These are phyloP conservation scores for Cyberlindnera japonica DNA, from an alignment of 805 yeast genomes.

Conservation along the genomic window DNA sequence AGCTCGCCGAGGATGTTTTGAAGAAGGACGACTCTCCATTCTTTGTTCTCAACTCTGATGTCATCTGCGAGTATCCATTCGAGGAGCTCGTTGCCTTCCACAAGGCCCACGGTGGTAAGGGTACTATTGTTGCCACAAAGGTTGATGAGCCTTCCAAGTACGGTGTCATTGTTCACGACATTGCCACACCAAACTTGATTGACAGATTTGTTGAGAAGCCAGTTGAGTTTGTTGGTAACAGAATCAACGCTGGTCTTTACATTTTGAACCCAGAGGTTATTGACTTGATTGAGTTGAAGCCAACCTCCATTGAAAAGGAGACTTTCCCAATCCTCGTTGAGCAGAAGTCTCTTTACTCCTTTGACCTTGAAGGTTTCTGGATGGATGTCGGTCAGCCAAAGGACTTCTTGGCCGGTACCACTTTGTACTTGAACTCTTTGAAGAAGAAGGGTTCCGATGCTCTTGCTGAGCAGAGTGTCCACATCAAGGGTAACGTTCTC, in stretches of 20 bases:
- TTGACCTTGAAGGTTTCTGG: slow-evolving; percentile 99
- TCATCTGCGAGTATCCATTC: slow-evolving; percentile 98
- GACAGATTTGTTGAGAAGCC: slow-evolving; percentile 99
- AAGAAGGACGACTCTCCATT: slow-evolving; percentile 95
- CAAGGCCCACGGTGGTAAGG: slow-evolving; percentile 92
- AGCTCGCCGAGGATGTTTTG: slow-evolving; percentile 90
- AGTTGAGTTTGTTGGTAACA: slow-evolving; percentile 98
- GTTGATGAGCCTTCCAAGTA: slow-evolving; percentile 99
- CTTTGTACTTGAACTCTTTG: slow-evolving; percentile 83
- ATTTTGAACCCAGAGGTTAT: slow-evolving; percentile 96
- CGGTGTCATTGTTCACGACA: slow-evolving; percentile 98
- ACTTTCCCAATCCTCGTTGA: slow-evolving; percentile 96
- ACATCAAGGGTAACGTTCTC: slow-evolving; percentile 84
- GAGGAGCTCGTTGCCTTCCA: slow-evolving; percentile 89
- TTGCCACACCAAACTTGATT: slow-evolving; percentile 89
- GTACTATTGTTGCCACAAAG: slow-evolving; percentile 98
- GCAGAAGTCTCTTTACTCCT: slow-evolving; percentile 83
- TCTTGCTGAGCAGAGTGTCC: slow-evolving; percentile 56
- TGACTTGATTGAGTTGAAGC: slow-evolving; percentile 94
- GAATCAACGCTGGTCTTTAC: slow-evolving; percentile 99
- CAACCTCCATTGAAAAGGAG: slow-evolving; percentile 99
- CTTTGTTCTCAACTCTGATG: slow-evolving; percentile 97
- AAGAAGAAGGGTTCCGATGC: slow-evolving; percentile 72
- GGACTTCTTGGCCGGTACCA: slow-evolving; percentile 96
- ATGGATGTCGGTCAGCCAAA: slow-evolving; percentile 99